Evolutionary conservation across 768 basidiomycete genomes (phyloP).

Genomic region (Hygrophoropsis aurantiaca): DNA sequence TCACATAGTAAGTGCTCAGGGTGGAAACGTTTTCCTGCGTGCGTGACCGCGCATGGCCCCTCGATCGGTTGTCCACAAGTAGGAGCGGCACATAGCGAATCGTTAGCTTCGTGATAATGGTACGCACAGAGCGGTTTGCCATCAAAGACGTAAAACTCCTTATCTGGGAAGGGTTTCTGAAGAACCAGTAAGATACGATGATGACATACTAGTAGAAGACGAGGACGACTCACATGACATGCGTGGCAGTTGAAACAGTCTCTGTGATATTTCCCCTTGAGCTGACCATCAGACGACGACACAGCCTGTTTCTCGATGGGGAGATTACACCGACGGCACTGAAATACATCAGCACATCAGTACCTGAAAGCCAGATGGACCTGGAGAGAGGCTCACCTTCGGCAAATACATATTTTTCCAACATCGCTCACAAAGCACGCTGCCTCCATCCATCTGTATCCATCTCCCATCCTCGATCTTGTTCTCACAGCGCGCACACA

Average conservation of each 20-base stretch:
- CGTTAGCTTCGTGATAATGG: constrained; percentile 91
- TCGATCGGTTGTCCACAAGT: constrained; percentile 88
- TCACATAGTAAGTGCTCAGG: constrained; percentile 89
- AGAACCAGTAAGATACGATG: background rate
- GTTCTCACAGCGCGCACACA: constrained; percentile 69
- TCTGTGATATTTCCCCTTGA: constrained; percentile 94
- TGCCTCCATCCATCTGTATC: constrained; percentile 76
- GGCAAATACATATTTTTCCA: constrained; percentile 98
- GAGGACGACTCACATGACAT: constrained; percentile 60
- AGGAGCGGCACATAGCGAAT: constrained; percentile 79
- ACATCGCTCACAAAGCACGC: constrained; percentile 82
- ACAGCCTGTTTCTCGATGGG: constrained; percentile 92
- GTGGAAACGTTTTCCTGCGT: constrained; percentile 79
- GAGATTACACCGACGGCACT: constrained; percentile 86
- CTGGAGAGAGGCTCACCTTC: constrained; percentile 55
- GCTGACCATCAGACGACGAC: constrained; percentile 87
- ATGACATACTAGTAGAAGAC: constrained; percentile 1
- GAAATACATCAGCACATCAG: constrained; percentile 5
- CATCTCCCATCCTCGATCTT: constrained; percentile 78
- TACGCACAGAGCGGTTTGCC: constrained; percentile 89
- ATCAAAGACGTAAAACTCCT: constrained; percentile 87
- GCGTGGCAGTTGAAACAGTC: constrained; percentile 87
- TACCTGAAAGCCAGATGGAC: constrained; percentile 3
- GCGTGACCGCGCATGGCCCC: constrained; percentile 88
- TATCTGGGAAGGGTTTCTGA: constrained; percentile 88